phyloP scores from a whole-genome alignment of 805 yeast genomes.

The Jamesozyma rosinii region DNA sequence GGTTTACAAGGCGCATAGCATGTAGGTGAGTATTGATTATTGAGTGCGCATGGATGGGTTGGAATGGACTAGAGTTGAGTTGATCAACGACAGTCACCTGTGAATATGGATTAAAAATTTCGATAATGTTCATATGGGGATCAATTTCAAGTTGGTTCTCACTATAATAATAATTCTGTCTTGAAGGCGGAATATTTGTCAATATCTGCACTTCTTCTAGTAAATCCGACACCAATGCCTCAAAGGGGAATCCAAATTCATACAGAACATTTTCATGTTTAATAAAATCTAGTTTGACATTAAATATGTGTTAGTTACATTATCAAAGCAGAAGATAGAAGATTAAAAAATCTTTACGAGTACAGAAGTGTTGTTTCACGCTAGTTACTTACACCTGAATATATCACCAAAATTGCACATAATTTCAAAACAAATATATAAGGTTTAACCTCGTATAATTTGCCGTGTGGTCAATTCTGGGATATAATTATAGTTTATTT shows the following conservation, averaged over 20 bases:
- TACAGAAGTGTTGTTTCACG: too few species aligned
- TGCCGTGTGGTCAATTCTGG: too few species aligned
- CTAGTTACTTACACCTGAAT: too few species aligned
- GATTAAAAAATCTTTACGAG: too few species aligned
- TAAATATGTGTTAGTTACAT: too few species aligned
- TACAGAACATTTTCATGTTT: background rate
- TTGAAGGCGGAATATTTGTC: background rate
- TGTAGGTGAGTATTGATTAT: background rate
- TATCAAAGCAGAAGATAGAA: too few species aligned
- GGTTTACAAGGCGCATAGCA: background rate
- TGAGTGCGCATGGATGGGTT: background rate
- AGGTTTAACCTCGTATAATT: too few species aligned
- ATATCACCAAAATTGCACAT: too few species aligned
- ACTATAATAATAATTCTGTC: background rate
- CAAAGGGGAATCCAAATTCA: background rate
- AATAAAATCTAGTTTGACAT: background rate
- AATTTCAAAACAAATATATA: too few species aligned
- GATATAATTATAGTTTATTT: too few species aligned
- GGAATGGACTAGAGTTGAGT: background rate
- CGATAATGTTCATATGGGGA: background rate
- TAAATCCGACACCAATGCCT: background rate
- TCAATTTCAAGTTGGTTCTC: background rate
- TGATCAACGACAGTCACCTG: background rate
- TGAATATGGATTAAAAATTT: background rate
- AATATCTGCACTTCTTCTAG: background rate